Conservation (phyloP, 495 filamentous ascomycete genomes). For the Aspergillus sparsus region DNA sequence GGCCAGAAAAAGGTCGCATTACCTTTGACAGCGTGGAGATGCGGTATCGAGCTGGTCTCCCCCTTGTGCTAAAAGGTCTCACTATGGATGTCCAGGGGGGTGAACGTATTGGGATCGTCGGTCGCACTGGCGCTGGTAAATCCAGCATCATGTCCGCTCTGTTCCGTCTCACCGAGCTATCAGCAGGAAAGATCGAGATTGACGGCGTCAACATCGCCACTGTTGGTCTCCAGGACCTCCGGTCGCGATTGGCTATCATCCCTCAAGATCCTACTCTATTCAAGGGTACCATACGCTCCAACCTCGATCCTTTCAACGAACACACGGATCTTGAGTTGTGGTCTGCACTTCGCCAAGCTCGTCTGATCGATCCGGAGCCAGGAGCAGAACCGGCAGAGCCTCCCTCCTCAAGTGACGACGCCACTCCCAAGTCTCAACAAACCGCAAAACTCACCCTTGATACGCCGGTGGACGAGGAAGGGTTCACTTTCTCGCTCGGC, state of each 20-base stretch:
- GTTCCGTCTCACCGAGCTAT: slow-evolving; percentile 87
- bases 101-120: slow-evolving; percentile 91
- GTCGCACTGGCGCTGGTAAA: slow-evolving; percentile 92
- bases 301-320: slow-evolving; percentile 90
- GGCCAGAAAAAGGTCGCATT: slow-evolving; percentile 87
- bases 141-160: slow-evolving; percentile 91
- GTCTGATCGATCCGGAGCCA: slow-evolving; percentile 62
- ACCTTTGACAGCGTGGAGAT: slow-evolving; percentile 83
- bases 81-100: slow-evolving; percentile 77
- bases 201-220: slow-evolving; percentile 88
- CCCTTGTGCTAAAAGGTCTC: slow-evolving; percentile 79
- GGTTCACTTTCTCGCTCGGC: slow-evolving; percentile 93
- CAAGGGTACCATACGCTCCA: slow-evolving; percentile 83
- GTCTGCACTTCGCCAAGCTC: slow-evolving; percentile 79
- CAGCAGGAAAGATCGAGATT: slow-evolving; percentile 79
- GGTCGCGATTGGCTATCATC: slow-evolving; percentile 89
- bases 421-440: slow-evolving; percentile 16
- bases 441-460: slow-evolving; percentile 74
- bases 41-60: slow-evolving; percentile 82
- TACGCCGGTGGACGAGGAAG: slow-evolving; percentile 85
- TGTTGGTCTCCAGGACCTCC: slow-evolving; percentile 81
- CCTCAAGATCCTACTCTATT: slow-evolving; percentile 96
- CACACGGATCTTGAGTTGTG: slow-evolving; percentile 86
- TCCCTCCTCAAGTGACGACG: slow-evolving; percentile 4
- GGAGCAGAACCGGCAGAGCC: not conserved